Evolutionary conservation across 108 stramenopile species (phyloP).

Genomic region (Cyclotella distinguenda): DNA sequence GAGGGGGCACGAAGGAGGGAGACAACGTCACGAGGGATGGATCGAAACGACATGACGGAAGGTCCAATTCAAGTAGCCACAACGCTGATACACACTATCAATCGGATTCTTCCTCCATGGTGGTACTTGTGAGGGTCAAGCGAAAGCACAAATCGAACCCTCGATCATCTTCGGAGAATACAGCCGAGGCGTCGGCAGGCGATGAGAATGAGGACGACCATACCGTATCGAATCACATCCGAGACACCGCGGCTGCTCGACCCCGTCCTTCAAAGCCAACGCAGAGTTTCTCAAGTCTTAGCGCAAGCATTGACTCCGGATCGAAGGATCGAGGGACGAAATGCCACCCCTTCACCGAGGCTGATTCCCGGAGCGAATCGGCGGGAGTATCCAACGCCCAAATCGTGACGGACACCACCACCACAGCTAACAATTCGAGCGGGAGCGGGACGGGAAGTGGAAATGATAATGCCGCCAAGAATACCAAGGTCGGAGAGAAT

Average conservation of each 20-base stretch:
- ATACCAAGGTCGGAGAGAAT: slow-evolving; percentile 14
- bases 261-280: neutral
- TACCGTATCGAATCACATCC: slow-evolving; percentile 13
- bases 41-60: neutral
- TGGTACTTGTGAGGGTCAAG: slow-evolving; percentile 60
- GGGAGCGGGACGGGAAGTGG: slow-evolving; percentile 24
- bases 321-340: slow-evolving; percentile 3
- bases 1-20: neutral
- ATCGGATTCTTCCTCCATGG: slow-evolving; percentile 64
- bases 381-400: neutral
- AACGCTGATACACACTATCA: slow-evolving; percentile 16
- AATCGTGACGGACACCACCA: slow-evolving; percentile 22
- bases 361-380: neutral
- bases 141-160: slow-evolving; percentile 39
- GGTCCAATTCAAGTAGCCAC: neutral
- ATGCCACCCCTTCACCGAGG: neutral
- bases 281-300: slow-evolving; percentile 21
- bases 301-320: slow-evolving; percentile 14
- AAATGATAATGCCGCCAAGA: slow-evolving; percentile 16
- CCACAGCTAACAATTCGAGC: slow-evolving; percentile 30
- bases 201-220: neutral
- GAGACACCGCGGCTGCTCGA: slow-evolving; percentile 10
- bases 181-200: neutral
- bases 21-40: neutral
- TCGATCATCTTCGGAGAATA: slow-evolving; percentile 10